Base-by-base conservation (phyloP, 2,329 filamentous ascomycete species). In the Neoascochyta sp. region DNA sequence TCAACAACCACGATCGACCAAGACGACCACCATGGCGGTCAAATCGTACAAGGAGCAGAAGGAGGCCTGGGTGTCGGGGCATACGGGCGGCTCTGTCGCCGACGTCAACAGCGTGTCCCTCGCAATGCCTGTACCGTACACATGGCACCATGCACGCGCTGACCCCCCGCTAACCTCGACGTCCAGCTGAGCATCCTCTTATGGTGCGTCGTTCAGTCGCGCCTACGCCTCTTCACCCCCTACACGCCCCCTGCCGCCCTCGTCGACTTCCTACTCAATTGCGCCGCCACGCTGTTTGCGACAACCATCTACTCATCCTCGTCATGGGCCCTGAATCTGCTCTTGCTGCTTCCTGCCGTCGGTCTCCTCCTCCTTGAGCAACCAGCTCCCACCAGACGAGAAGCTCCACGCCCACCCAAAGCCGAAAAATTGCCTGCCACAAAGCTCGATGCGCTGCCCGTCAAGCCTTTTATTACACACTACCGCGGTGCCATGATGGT, bases 401-500 rank as follows among this genome's bases (percentile, higher is more conserved):
- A 41, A n/a, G 24, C 34, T 8, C 38, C 43, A 2, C 47, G 52
- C 8, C 49, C 45, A 10, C 48, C 45, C 4, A 46, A 45, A 22
- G 52, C 50, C 16, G 38, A 48, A 12, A 41, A 39, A 10, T 23
- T 34, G 11, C 29, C 32, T 18, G 36, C 46, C 22, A 28, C 41
- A 2, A 41, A 45, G 21, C 52, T 70, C 10, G 69, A 74, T 39
- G 67, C 69, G 13, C 69, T 95, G 10, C 86, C 90, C 1, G 75
- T 84, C 41, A 94, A 94, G 65, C 86, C 92, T 0, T 96, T 95
- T 66, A 72, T 98, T 41, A 96, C 92, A 3, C 83, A 80, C 16
- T 98, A 95, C 57, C 81, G 92, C 31, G 89, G 87, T 3, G 78
- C 80, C 27, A 94, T 98, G 88, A 80, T 98, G 73, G 74, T 94